phyloP scores from a whole-genome alignment of 2,329 filamentous ascomycete species.

The Cladosporium sp. region DNA sequence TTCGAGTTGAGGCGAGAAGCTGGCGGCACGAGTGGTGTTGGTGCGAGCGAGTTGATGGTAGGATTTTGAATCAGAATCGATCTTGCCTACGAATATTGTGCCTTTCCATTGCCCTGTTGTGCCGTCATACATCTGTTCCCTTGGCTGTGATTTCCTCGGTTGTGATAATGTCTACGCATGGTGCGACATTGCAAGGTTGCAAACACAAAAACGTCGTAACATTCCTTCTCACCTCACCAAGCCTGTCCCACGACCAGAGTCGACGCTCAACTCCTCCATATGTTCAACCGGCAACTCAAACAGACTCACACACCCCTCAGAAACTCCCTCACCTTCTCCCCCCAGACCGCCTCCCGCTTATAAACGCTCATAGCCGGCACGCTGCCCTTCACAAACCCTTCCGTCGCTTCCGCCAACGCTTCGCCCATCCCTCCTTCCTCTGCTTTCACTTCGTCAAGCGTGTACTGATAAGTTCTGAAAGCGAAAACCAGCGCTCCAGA shows the following conservation, averaged over 20 bases:
- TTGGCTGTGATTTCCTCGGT: no score
- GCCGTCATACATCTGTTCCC: no score
- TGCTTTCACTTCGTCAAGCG: conserved; percentile 50
- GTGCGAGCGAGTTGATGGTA: no score
- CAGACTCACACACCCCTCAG: conserved; percentile 32
- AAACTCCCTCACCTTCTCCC: conserved; percentile 50
- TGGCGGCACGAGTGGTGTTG: no score
- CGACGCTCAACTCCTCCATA: no score
- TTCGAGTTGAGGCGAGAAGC: not conserved
- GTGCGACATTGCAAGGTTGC: no score
- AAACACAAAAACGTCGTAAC: no score
- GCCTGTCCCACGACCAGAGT: no score
- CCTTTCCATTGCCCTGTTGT: not conserved
- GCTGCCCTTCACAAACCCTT: conserved; percentile 55
- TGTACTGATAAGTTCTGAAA: conserved; percentile 61
- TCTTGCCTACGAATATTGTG: not conserved
- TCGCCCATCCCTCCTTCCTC: conserved; percentile 43
- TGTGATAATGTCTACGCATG: no score
- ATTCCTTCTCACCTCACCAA: no score
- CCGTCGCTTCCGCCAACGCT: conserved; percentile 54
- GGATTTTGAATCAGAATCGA: not conserved
- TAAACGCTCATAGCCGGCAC: conserved; percentile 56
- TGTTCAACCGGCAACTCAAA: no score
- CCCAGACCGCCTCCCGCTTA: conserved; percentile 56
- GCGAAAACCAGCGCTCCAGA: conserved; percentile 55